A percentile compares a stretch with the other conserved stretches of the same genome.
Conservation (phyloP, 2,329 filamentous ascomycete genomes). For the Penicillium psychrosexuale region DNA sequence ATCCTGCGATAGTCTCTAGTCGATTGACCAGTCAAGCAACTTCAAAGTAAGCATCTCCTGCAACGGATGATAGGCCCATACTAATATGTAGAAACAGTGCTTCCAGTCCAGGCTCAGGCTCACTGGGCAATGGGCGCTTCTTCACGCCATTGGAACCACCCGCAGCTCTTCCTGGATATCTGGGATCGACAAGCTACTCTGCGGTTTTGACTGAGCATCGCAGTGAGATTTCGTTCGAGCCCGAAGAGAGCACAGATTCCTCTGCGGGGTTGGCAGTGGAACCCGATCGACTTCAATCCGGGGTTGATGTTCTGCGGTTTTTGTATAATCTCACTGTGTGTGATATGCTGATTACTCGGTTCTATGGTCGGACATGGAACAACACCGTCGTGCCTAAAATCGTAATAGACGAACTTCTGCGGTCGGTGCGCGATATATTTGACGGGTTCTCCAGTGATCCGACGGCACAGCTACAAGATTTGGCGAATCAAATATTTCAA, state of each 20-base stretch:
- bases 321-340: conserved; percentile 28
- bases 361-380: conserved; percentile 24
- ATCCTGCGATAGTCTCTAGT: conserved; percentile 9
- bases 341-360: conserved; percentile 27
- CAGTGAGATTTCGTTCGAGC: conserved; percentile 33
- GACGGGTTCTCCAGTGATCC: conserved; percentile 22
- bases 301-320: conserved; percentile 30
- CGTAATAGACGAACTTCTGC: conserved; percentile 27
- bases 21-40: conserved; percentile 20
- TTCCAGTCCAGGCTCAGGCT: conserved; percentile 26
- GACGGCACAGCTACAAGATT: conserved; percentile 26
- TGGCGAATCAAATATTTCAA: conserved; percentile 30
- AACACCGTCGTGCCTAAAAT: conserved; percentile 23
- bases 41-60: conserved; percentile 21
- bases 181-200: conserved; percentile 37
- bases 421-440: conserved; percentile 28
- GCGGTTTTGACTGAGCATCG: conserved; percentile 36
- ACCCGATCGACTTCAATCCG: conserved; percentile 29
- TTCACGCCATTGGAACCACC: conserved; percentile 24
- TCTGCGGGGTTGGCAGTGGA: conserved; percentile 22
- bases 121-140: conserved; percentile 18
- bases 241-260: conserved; percentile 22
- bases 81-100: conserved; percentile 16
- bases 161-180: conserved; percentile 31
- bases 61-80: background rate